Conservation (phyloP, 805 yeast genomes). For the Ogataea populi-albae region DNA sequence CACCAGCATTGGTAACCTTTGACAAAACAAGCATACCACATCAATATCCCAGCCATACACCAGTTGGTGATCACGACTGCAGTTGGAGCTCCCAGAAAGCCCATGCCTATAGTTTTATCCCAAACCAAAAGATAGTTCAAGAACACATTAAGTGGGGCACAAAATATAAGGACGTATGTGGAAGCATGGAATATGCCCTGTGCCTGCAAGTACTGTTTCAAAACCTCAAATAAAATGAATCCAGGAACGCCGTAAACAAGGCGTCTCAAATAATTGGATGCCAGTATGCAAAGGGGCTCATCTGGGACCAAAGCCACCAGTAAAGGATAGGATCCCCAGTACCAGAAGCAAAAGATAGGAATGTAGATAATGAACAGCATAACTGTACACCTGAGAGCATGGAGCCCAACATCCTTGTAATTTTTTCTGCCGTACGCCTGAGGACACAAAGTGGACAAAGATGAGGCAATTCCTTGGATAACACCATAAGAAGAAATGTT, state of each 20-base stretch:
- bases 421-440: slow-evolving; percentile 58
- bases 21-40: slow-evolving; percentile 40
- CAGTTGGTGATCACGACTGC: slow-evolving; percentile 57
- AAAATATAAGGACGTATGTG: slow-evolving; percentile 48
- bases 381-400: slow-evolving; percentile 49
- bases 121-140: slow-evolving; percentile 48
- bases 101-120: slow-evolving; percentile 43
- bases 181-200: slow-evolving; percentile 59
- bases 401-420: slow-evolving; percentile 48
- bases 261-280: slow-evolving; percentile 46
- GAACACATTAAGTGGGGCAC: slow-evolving; percentile 51
- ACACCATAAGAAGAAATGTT: slow-evolving; percentile 55
- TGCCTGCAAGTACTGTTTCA: slow-evolving; percentile 54
- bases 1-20: slow-evolving; percentile 52
- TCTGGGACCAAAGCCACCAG: slow-evolving; percentile 42
- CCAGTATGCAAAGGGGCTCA: slow-evolving; percentile 42
- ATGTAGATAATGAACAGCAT: slow-evolving; percentile 40
- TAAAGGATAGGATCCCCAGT: slow-evolving; percentile 37
- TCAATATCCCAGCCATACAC: slow-evolving; percentile 49
- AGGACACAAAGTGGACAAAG: slow-evolving; percentile 57
- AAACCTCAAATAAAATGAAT: slow-evolving; percentile 52
- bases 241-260: slow-evolving; percentile 56
- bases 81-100: slow-evolving; percentile 59
- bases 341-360: slow-evolving; percentile 37
- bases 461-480: slow-evolving; percentile 56